Evolutionary conservation across 202 grass and related monocot genomes (phyloP).

Genomic region (Schoenoplectus tabernaemontani): DNA sequence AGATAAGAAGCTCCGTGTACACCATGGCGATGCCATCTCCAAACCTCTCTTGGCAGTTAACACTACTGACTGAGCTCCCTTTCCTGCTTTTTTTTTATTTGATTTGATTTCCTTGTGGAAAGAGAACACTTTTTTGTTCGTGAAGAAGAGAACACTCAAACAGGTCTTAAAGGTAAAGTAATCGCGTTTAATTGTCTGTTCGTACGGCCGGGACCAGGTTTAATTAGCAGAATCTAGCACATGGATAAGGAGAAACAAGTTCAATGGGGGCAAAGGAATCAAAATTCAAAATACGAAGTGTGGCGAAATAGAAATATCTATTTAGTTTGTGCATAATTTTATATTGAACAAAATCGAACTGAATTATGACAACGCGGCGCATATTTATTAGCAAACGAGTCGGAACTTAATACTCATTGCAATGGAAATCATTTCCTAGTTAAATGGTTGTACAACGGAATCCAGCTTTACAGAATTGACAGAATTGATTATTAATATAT

Average conservation of each 20-base stretch:
- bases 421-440: too few species aligned
- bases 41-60: background rate
- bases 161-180: background rate
- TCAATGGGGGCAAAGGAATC: background rate
- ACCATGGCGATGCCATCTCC: background rate
- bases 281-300: background rate
- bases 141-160: too few species aligned
- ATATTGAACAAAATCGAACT: background rate
- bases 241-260: background rate
- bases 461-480: too few species aligned
- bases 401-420: background rate
- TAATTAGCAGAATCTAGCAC: background rate
- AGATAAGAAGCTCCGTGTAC: conserved; percentile 26
- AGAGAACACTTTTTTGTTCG: background rate
- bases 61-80: background rate
- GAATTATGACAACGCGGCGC: too few species aligned
- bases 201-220: background rate
- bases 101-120: background rate
- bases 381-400: background rate
- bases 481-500: too few species aligned
- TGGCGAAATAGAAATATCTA: background rate
- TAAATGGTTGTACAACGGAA: too few species aligned
- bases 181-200: background rate
- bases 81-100: background rate
- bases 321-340: background rate